These are phyloP conservation scores for Debaryomyces hansenii DNA, from an alignment of 805 yeast species.

Conservation along the genomic window DNA sequence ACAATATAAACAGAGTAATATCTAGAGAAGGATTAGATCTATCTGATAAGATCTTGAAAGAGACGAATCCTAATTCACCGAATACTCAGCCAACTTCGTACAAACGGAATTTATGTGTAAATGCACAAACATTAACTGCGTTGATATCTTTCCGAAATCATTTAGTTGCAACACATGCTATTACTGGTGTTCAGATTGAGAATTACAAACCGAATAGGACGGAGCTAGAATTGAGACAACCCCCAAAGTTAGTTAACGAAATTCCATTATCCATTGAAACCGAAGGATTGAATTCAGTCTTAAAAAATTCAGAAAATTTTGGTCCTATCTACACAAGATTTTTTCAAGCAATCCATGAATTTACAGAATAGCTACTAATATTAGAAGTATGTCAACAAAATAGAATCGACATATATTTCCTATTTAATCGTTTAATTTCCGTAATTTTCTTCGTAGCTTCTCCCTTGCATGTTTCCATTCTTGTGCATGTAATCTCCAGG, in stretches of 20 bases:
- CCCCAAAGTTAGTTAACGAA: conserved; percentile 18
- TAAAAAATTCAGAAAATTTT: conserved; percentile 1
- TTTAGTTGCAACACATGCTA: conserved; percentile 18
- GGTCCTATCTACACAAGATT: conserved; percentile 6
- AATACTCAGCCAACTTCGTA: not conserved
- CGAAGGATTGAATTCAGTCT: conserved; percentile 5
- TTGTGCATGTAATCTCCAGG: conserved; percentile 4
- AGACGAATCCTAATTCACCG: conserved; percentile 7
- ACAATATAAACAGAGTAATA: conserved; percentile 44
- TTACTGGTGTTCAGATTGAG: conserved; percentile 22
- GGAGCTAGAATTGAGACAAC: conserved; percentile 33
- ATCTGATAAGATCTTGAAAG: conserved; percentile 16
- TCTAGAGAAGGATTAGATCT: conserved; percentile 43
- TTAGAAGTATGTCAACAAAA: not conserved
- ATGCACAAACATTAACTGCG: conserved; percentile 11
- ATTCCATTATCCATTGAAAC: conserved; percentile 6
- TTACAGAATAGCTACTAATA: conserved; percentile 4
- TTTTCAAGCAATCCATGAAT: conserved; percentile 10
- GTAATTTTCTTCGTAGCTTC: conserved; percentile 3
- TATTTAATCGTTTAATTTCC: not conserved
- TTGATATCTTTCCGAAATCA: conserved; percentile 18
- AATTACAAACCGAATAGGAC: conserved; percentile 27
- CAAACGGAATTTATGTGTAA: not conserved
- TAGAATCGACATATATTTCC: not conserved
- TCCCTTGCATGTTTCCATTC: conserved; percentile 4